phyloP scores from a whole-genome alignment of 1,284 basidiomycete species.

The Apiotrichum laibachii region DNA sequence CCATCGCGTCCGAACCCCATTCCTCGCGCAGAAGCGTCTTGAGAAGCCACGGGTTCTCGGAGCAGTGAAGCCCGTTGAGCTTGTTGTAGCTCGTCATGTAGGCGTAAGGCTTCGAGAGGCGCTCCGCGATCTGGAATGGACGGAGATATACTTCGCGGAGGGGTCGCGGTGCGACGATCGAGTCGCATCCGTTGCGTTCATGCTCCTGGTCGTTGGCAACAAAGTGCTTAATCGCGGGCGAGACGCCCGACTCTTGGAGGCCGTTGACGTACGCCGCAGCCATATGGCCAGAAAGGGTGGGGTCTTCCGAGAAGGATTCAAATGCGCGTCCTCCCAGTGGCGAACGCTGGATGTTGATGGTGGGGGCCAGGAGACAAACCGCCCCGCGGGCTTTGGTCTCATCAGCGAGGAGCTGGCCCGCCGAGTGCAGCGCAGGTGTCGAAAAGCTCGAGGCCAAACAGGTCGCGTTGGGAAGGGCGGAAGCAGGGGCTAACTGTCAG shows the following conservation, averaged over 20 bases:
- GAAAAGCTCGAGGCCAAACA: conserved; percentile 2
- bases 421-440: background rate
- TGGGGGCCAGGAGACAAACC: conserved; percentile 35
- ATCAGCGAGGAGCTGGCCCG: conserved; percentile 1
- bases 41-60: conserved; percentile 63
- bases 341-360: conserved; percentile 72
- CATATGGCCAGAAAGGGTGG: conserved; percentile 64
- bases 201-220: conserved; percentile 35
- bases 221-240: conserved; percentile 48
- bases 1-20: conserved; percentile 67
- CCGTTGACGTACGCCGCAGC: conserved; percentile 69
- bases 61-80: conserved; percentile 65
- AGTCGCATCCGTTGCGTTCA: conserved; percentile 21
- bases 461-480: background rate
- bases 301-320: conserved; percentile 71
- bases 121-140: conserved; percentile 79
- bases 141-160: conserved; percentile 76
- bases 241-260: conserved; percentile 65
- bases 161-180: conserved; percentile 60
- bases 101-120: conserved; percentile 54
- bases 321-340: conserved; percentile 61
- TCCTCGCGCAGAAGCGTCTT: conserved; percentile 51
- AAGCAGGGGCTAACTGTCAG: background rate
- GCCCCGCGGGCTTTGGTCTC: conserved; percentile 11
- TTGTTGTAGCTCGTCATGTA: conserved; percentile 56